A percentile compares a stretch with the other conserved stretches of the same genome.
These are phyloP conservation scores for Ascobolus immersus DNA, from an alignment of 495 filamentous ascomycete species.

Conservation along the genomic window DNA sequence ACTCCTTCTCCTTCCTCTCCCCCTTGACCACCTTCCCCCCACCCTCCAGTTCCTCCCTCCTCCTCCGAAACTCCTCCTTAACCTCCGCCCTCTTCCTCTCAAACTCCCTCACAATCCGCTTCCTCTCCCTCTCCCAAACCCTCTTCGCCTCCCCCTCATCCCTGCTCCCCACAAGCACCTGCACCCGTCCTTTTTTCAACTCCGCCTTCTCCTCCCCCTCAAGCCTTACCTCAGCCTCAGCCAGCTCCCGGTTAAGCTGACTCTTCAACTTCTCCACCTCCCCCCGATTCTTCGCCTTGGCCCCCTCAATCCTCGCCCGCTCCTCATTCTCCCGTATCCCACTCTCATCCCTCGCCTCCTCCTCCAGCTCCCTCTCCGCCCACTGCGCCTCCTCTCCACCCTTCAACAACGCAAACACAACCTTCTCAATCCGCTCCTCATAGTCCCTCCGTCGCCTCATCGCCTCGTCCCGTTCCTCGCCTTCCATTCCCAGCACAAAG, in stretches of 20 bases:
- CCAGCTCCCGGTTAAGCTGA: constrained; percentile 21
- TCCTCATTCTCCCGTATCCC: constrained; percentile 31
- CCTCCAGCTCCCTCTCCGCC: constrained; percentile 39
- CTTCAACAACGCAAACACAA: constrained; percentile 65
- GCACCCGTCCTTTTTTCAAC: constrained; percentile 25
- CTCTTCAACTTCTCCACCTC: constrained; percentile 35
- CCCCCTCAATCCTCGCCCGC: constrained; percentile 27
- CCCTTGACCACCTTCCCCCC: constrained; percentile 25
- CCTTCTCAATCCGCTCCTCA: constrained; percentile 71
- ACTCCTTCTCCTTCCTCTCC: constrained; percentile 41
- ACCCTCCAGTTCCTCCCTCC: constrained; percentile 30
- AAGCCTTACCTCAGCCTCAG: constrained; percentile 26
- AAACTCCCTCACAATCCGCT: constrained; percentile 27
- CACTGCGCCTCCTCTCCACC: constrained; percentile 42
- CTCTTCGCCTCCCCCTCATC: constrained; percentile 35
- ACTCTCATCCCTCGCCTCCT: constrained; percentile 37
- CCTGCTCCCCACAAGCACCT: constrained; percentile 23
- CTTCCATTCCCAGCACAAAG: no score
- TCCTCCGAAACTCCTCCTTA: constrained; percentile 26
- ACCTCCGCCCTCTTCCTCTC: constrained; percentile 26
- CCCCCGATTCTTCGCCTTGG: constrained; percentile 29
- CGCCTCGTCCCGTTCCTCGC: no score
- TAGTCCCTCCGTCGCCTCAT: constrained; percentile 75
- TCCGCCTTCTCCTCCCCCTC: constrained; percentile 23
- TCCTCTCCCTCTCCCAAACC: constrained; percentile 40